These are phyloP conservation scores for Vanderwaltozyma tropicalis DNA, from an alignment of 805 yeast genomes.

Conservation along the genomic window DNA sequence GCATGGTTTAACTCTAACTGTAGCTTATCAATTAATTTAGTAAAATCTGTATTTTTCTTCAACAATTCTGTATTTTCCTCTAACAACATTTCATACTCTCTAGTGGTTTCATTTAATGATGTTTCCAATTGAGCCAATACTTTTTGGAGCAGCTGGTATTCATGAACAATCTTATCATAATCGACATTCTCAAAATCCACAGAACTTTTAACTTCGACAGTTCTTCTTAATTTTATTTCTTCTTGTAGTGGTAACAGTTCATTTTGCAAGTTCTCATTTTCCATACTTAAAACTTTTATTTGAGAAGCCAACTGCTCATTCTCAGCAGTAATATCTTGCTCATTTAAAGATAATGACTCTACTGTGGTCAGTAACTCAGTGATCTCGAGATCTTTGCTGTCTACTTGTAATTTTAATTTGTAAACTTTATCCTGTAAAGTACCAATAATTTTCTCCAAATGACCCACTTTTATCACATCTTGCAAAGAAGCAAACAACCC, in stretches of 20 bases:
- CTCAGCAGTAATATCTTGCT: neutral
- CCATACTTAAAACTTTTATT: constrained; percentile 28
- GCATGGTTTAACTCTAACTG: constrained; percentile 8
- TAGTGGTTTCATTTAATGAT: constrained; percentile 3
- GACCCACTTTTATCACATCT: neutral
- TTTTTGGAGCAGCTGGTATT: constrained; percentile 1
- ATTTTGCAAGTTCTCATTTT: constrained; percentile 34
- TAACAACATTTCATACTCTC: constrained; percentile 5
- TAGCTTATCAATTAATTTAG: neutral
- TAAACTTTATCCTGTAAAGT: constrained; percentile 38
- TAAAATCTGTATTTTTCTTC: constrained; percentile 1
- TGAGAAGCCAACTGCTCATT: neutral
- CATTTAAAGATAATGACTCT: constrained; percentile 16
- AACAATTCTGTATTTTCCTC: constrained; percentile 6
- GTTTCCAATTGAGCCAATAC: constrained; percentile 3
- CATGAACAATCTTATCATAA: neutral
- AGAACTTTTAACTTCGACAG: constrained; percentile 4
- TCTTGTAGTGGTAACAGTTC: constrained; percentile 30
- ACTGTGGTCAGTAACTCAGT: neutral
- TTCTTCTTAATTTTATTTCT: constrained; percentile 13
- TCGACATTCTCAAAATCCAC: neutral
- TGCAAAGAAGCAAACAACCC: neutral
- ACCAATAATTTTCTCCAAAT: constrained; percentile 29
- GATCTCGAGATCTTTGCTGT: no score
- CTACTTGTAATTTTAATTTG: no score